Evolutionary conservation across 2,329 filamentous ascomycete species (phyloP).

Genomic region (Clarireedia paspali): DNA sequence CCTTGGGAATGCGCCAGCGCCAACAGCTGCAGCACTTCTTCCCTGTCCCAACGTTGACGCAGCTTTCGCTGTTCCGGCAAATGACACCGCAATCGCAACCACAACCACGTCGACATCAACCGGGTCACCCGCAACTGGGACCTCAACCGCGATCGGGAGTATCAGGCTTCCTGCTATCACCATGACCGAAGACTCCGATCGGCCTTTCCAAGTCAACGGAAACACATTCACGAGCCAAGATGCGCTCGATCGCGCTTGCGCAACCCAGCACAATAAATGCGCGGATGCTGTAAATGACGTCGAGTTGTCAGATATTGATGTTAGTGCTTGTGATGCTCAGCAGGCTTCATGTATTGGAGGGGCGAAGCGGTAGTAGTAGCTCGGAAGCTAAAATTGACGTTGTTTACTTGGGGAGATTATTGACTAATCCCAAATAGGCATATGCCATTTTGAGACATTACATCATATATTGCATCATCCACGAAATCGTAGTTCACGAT

Average conservation of each 20-base stretch:
- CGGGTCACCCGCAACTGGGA: background rate
- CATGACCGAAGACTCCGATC: conserved; percentile 1
- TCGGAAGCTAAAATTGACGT: background rate
- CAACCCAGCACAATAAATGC: conserved; percentile 1
- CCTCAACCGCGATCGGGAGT: background rate
- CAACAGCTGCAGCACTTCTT: background rate
- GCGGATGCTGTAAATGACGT: conserved; percentile 2
- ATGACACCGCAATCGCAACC: background rate
- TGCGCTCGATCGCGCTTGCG: background rate
- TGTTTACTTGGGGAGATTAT: background rate
- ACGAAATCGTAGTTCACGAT: too few species aligned
- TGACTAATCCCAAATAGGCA: too few species aligned
- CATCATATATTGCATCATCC: too few species aligned
- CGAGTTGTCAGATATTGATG: background rate
- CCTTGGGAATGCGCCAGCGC: background rate
- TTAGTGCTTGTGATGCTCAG: conserved; percentile 1
- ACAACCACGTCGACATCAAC: background rate
- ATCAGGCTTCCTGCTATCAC: background rate
- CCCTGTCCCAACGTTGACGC: background rate
- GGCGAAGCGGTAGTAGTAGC: background rate
- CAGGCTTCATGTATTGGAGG: background rate
- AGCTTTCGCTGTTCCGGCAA: background rate
- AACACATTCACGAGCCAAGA: background rate
- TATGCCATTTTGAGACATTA: background rate
- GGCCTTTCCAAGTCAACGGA: background rate